Evolutionary conservation across 23 red algal species (phyloP), one percentile per base, ranked within the genome.

Genomic region (Cyanidiococcus yangmingshanensis): DNA sequence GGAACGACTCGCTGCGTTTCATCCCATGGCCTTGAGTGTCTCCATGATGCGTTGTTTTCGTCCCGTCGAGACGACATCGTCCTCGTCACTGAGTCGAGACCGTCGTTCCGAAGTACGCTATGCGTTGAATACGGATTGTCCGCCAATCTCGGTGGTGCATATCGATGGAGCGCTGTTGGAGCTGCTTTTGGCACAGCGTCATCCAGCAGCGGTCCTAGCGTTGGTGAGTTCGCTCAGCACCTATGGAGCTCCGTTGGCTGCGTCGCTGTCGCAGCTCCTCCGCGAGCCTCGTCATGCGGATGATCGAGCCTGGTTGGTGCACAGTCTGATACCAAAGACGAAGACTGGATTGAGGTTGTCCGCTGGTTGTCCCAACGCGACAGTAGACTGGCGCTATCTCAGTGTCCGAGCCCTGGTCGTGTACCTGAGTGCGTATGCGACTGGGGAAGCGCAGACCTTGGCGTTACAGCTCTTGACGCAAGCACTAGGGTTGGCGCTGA

Each of bases 291-390:
- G 12, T 35, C 16, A 12, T 2, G 63, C 32, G 16, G 27, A 30
- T 32, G 15, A 71, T 71, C 63, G 63, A 12, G n/a, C 3, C n/a
- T 71, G 63, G 63, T 25, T 71, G 63, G 32, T 71, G 63, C 45
- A 21, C 45, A 15, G 45, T 21, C 21, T 54, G 45, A 21, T 21
- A 7, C 45, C 45, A 54, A 54, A 54, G 12, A 54, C 21, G 45
- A 7, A 54, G 21, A 21, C 45, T 7, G 7, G 12, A 7, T 7
- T 54, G 7, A 29, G 16, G 63, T 12, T 29, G 63, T 12, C 16
- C 27, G 63, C n/a, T 29, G 63, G 12, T 29, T 12, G 27, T 35
- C n/a, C 21, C 7, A 7, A 27, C 15, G 12, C 12, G 15, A 7
- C 63, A 29, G 63, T 71, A 29, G n/a, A 25, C n/a, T 71, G 63